Evolutionary conservation across 305 asterid species (phyloP).

Genomic region (Andrographis paniculata): DNA sequence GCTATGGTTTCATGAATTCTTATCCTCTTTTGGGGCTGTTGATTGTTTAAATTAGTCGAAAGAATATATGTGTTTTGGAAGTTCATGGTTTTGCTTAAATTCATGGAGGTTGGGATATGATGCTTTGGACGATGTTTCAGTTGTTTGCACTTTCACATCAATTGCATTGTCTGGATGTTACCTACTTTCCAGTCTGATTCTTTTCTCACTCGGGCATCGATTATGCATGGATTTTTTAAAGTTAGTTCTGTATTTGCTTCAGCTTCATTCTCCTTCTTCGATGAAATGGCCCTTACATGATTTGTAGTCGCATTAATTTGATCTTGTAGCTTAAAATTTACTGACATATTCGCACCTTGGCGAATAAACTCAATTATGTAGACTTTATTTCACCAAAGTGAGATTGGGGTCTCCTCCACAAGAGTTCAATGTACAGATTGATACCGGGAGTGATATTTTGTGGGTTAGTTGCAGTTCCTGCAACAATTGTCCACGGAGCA

Average conservation of each 20-base stretch:
- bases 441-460: constrained; percentile 89
- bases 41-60: too few relatives aligned
- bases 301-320: not conserved
- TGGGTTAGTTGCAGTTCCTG: constrained; percentile 94
- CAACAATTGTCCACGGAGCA: constrained; percentile 66
- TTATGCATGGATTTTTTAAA: not conserved
- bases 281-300: constrained; percentile 1
- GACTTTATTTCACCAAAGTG: constrained; percentile 87
- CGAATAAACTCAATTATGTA: constrained; percentile 14
- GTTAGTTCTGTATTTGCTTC: not conserved
- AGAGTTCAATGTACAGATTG: constrained; percentile 90
- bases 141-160: constrained; percentile 4
- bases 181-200: constrained; percentile 10
- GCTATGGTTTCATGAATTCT: too few relatives aligned
- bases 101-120: constrained; percentile 6
- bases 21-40: too few relatives aligned
- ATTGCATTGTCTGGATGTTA: not conserved
- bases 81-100: not conserved
- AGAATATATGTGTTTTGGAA: too few relatives aligned
- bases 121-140: not conserved
- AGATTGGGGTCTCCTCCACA: constrained; percentile 91
- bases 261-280: too few relatives aligned
- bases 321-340: not conserved
- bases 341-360: constrained; percentile 1
- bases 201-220: not conserved